Percentiles rank a stretch among this genome's conserved stretches.
These are phyloP conservation scores for Cornus kousa DNA, from an alignment of 148 eudicot species.

Conservation along the genomic window DNA sequence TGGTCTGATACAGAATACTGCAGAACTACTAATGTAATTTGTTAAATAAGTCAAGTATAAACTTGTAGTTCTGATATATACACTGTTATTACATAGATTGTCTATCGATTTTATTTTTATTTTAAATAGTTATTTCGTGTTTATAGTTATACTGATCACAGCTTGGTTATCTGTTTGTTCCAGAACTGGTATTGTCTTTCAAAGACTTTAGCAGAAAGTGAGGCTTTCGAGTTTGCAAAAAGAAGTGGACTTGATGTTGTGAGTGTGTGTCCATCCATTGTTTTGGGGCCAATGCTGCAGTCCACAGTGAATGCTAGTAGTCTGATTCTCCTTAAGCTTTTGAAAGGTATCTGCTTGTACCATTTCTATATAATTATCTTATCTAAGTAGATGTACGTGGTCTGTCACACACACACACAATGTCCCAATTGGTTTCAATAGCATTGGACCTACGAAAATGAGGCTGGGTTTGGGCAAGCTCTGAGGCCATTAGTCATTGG, in stretches of 20 bases:
- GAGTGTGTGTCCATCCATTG: conserved; percentile 56
- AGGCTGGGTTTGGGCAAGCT: no score
- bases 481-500: no score
- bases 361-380: neutral
- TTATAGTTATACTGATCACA: no score
- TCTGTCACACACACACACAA: no score
- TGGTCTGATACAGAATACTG: conserved; percentile 55
- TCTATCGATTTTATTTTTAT: no score
- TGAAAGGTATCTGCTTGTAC: conserved; percentile 52
- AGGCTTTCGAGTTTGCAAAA: conserved; percentile 68
- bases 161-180: conserved; percentile 20
- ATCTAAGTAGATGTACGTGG: no score
- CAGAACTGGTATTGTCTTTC: conserved; percentile 76
- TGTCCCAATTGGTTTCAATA: neutral
- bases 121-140: no score
- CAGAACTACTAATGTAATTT: conserved; percentile 39
- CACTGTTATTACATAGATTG: no score
- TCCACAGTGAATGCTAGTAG: conserved; percentile 65
- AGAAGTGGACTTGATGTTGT: conserved; percentile 62
- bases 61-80: no score
- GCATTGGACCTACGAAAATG: no score
- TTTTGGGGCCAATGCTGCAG: conserved; percentile 77
- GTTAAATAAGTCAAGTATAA: no score
- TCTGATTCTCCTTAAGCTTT: conserved; percentile 60
- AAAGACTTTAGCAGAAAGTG: conserved; percentile 71